phyloP scores from a whole-genome alignment of 805 yeast genomes.

The Hanseniaspora singularis region DNA sequence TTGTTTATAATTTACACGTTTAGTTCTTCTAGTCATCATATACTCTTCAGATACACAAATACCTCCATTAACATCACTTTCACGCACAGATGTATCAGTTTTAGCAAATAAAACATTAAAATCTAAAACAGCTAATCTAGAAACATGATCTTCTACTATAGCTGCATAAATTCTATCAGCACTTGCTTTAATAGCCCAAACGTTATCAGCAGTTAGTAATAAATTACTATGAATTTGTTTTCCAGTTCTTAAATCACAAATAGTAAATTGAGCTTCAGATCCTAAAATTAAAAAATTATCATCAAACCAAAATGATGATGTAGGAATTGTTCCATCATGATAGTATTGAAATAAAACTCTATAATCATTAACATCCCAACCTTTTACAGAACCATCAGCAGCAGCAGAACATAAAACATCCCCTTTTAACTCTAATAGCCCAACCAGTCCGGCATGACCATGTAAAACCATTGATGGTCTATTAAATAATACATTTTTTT shows the following conservation, averaged over 20 bases:
- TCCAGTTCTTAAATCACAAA: conserved; percentile 79
- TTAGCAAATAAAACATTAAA: conserved; percentile 36
- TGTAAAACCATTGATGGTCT: conserved; percentile 34
- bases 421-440: conserved; percentile 65
- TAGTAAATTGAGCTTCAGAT: conserved; percentile 70
- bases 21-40: not conserved
- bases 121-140: conserved; percentile 75
- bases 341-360: conserved; percentile 54
- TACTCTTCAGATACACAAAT: not conserved
- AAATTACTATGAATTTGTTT: conserved; percentile 57
- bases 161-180: conserved; percentile 81
- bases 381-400: conserved; percentile 81
- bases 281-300: conserved; percentile 79
- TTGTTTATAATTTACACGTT: too few relatives aligned
- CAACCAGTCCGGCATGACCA: conserved; percentile 86
- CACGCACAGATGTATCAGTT: not conserved
- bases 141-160: conserved; percentile 58
- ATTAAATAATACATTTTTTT: conserved; percentile 20
- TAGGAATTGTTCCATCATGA: conserved; percentile 70
- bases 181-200: conserved; percentile 91
- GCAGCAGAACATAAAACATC: conserved; percentile 83
- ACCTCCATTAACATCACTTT: not conserved
- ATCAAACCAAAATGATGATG: conserved; percentile 87
- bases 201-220: conserved; percentile 65
- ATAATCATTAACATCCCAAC: conserved; percentile 82